Evolutionary conservation across 139 green algal species (phyloP), one percentile per base, ranked within the genome.

Genomic region (Auxenochlorella pyrenoidosa): DNA sequence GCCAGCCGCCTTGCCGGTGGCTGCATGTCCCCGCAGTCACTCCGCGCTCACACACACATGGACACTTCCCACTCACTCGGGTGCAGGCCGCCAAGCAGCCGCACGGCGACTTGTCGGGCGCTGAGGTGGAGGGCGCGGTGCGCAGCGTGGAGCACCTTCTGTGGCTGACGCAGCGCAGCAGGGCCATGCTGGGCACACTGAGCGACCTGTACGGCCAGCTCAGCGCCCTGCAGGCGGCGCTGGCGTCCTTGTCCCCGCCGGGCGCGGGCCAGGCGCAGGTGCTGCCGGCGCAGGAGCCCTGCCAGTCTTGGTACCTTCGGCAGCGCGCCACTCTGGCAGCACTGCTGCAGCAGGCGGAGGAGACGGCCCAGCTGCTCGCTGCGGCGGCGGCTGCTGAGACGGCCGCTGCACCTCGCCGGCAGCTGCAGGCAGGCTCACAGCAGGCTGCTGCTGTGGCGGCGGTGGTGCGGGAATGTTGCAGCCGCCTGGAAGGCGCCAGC

Each of bases 111-210:
- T 77, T 99, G 72, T 92, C 84, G 16, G 19, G 73, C 0, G 73
- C 82, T 8, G 97, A 99, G 92, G 93, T 95, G 54, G 70, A 93
- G n/a, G 80, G 92, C 8, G 90, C 90, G 4, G 41, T 80, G 30
- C 78, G 89, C 32, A 90, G 92, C 75, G 90, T 82, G 26, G 95
- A 98, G 92, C 95, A 98, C 88, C 86, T 96, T 85, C 82, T 98
- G 60, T 93, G 94, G 88, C 79, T 97, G 58, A 83, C 93, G 71
- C 92, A 96, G 30, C 75, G 82, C 38, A 95, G 98, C 91, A 89
- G 96, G 15, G 30, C 36, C 51, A 68, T 80, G 43, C 86, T 98
- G 58, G 88, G 85, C 24, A 60, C 54, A 38, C 34, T 71, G 44
- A 26, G 60, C 54, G 40, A 68, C 32, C 8, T 36, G 12, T 65